phyloP scores from a whole-genome alignment of 176 grass and related monocot species.

The Thalia dealbata region DNA sequence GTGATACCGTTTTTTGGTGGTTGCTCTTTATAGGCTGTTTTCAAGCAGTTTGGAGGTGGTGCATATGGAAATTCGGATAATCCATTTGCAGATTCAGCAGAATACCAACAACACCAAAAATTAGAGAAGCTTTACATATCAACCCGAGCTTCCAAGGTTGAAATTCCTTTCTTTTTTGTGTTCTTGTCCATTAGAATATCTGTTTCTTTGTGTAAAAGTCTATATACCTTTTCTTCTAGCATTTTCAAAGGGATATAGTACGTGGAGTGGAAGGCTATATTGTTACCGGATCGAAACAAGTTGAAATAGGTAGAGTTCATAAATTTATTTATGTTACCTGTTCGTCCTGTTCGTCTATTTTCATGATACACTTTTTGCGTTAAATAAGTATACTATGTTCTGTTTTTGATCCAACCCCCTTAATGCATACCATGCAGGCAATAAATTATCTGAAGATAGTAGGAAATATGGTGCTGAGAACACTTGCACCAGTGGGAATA shows the following conservation, averaged over 20 bases:
- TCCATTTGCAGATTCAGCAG: constrained; percentile 63
- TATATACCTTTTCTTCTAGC: constrained; percentile 30
- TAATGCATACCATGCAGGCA: constrained; percentile 32
- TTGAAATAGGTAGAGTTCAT: constrained; percentile 65
- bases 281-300: constrained; percentile 92
- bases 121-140: constrained; percentile 93
- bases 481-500: constrained; percentile 81
- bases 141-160: constrained; percentile 81
- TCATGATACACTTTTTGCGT: neutral
- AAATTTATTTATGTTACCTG: neutral
- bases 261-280: constrained; percentile 94
- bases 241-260: constrained; percentile 96
- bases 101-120: constrained; percentile 78
- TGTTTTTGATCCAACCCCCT: neutral
- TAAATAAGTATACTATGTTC: too few relatives aligned
- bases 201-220: neutral
- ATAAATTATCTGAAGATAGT: constrained; percentile 77
- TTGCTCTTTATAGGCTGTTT: constrained; percentile 49
- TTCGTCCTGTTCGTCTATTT: neutral
- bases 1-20: neutral
- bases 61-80: constrained; percentile 63
- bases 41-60: constrained; percentile 69
- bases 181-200: constrained; percentile 11
- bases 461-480: constrained; percentile 86
- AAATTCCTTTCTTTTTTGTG: neutral